Evolutionary conservation across 1,284 basidiomycete species (phyloP), one percentile per base, ranked within the genome.

Genomic region (Limonomyces culmigenus): DNA sequence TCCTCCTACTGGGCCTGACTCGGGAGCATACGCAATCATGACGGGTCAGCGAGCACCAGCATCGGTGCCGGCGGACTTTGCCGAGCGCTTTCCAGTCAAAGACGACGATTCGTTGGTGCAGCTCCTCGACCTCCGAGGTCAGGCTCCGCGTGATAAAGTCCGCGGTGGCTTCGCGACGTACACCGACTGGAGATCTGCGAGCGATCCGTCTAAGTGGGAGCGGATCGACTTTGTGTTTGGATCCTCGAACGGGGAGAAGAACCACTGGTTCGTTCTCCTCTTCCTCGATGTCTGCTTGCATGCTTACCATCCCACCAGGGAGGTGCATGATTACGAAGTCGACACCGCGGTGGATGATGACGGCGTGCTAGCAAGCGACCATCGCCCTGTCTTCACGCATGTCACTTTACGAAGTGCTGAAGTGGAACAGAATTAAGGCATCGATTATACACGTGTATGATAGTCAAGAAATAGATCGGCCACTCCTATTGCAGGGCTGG

Each of bases 171-270:
- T 58, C 47, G 67, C 66, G n/a, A 72, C 70, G 3, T 73, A 63
- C 47, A 71, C 68, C 1, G 69, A 63, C 0, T 72, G 70, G 45
- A 52, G 50, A 10, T 44, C 46, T 10, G 59, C 62, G 3, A 50
- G 55, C 4, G 56, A 63, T 41, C 50, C 56, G 4, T 51, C 50
- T 1, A 39, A 46, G 3, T 67, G 59, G 54, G 46, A 45, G 16
- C 55, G 65, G 37, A 70, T 72, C 40, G 69, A 71, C 45, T 71
- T 70, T 43, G 51, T 70, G 1, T 64, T 67, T 41, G 69, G 65
- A 3, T 63, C 60, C 10, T 63, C 52, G 39, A 65, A 63, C 40
- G 45, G 53, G 3, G 55, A 57, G 33, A 70, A 67, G 67, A 68
- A n/a, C n/a, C n/a, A n/a, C 41, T 64, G 54, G n/a, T n/a, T n/a